Percentiles rank a stretch among this genome's conserved stretches.
Evolutionary conservation across 257 asterid genomes (phyloP).

Genomic region (Salvia rosmarinus): DNA sequence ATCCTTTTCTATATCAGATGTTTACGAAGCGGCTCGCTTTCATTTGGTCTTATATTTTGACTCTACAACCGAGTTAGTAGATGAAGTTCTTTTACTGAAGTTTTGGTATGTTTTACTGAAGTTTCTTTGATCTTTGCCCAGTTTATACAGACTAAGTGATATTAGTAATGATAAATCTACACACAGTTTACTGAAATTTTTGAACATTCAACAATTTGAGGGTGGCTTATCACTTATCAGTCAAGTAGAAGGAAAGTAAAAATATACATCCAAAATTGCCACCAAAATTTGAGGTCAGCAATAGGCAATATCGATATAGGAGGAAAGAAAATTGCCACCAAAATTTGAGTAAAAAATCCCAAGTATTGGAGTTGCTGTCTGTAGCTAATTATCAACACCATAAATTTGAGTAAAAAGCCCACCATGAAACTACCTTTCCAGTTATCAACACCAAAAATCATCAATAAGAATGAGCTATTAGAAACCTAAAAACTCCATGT

Average conservation of each 20-base stretch:
- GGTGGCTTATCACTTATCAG: no score
- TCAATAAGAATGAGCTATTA: background rate
- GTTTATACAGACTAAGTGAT: background rate
- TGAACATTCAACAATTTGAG: background rate
- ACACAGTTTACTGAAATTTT: background rate
- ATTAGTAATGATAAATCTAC: background rate
- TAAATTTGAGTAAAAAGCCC: no score
- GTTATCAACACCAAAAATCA: background rate
- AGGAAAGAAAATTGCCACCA: no score
- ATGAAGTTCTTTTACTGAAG: background rate
- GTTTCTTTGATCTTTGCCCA: background rate
- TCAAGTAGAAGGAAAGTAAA: no score
- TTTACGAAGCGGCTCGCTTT: background rate
- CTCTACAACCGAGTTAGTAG: background rate
- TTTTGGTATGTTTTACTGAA: background rate
- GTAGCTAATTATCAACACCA: background rate
- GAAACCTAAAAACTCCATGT: background rate
- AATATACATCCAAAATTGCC: no score
- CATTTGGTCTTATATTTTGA: background rate
- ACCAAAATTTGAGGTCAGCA: no score
- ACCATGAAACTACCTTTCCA: background rate
- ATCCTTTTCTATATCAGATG: background rate
- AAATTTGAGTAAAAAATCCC: no score
- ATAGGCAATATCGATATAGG: no score
- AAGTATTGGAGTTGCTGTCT: background rate